Evolutionary conservation across 1,139 yeast species (phyloP), one percentile per base, ranked within the genome.

Genomic region (Pichia sp.): DNA sequence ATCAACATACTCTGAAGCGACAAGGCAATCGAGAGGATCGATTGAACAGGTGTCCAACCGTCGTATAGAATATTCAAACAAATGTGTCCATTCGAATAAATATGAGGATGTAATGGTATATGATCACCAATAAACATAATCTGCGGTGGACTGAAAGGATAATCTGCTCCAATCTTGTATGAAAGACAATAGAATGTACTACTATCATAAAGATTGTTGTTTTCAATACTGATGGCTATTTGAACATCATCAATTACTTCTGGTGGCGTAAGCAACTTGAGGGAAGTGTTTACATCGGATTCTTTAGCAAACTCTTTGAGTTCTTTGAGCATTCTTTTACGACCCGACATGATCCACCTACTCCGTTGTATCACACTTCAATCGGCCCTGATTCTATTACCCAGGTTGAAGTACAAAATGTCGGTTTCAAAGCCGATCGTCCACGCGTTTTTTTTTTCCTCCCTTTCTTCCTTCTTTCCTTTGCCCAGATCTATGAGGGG

Each of bases 21-120:
- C 27, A 83, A 52, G 27, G 78, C 61, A 0, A 80, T 67, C 5
- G 79, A 67, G 40, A 71, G 71, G 3, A 81, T 66, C 1, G 79
- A 70, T 49, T 82, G 81, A 0, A 81, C 81, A 0, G 90, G 90
- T 0, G 86, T 72, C 92, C 92, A 83, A 40, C 75, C 85, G 6
- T 74, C 72, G 1, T 85, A 87, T 31, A 83, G 62, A 5, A 77
- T 58, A 56, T 79, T 77, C 29, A 80, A 65, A 58, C 92, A 83
- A 16, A 82, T 81, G 55, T 82, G 88, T 1, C 90, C 92, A 55
- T 82, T 82, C 37, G 81, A 72, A 56, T 83, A 83, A 3, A 83
- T 69, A 56, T 83, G 90, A 0, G 90, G 90, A 56, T 83, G 88
- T 2, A 79, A 52, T 0, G 90, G 90, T 5, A 81, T 69, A 32